These are phyloP conservation scores for Infundibulicybe gibba DNA, from an alignment of 768 basidiomycete species.

Conservation along the genomic window DNA sequence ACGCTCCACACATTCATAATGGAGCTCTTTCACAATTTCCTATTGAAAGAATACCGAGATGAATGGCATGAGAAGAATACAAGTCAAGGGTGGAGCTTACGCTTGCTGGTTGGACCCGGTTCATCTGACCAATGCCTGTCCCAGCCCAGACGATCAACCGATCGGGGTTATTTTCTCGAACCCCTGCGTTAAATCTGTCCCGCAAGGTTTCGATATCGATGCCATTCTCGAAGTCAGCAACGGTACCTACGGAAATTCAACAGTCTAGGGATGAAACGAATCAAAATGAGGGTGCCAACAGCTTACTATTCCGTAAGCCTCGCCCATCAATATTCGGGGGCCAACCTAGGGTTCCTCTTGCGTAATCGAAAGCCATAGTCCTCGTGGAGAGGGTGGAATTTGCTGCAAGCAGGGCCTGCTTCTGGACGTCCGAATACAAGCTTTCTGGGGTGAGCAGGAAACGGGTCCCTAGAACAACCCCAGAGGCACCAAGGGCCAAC, in stretches of 20 bases:
- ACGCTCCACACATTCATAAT: slow-evolving; percentile 37
- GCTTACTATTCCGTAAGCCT: slow-evolving; percentile 47
- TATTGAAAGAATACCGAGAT: slow-evolving; percentile 14
- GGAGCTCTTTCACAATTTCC: slow-evolving; percentile 54
- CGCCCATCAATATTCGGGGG: slow-evolving; percentile 61
- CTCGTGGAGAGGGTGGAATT: slow-evolving; percentile 44
- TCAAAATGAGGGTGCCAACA: slow-evolving; percentile 7
- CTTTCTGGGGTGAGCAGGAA: slow-evolving; percentile 69
- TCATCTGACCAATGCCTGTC: slow-evolving; percentile 57
- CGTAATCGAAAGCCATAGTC: slow-evolving; percentile 62
- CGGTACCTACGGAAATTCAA: slow-evolving; percentile 38
- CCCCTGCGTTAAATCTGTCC: slow-evolving; percentile 42
- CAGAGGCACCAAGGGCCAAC: slow-evolving; percentile 65
- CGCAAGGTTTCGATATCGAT: slow-evolving; percentile 37
- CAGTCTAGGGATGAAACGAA: not conserved
- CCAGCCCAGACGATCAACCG: slow-evolving; percentile 69
- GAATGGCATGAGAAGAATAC: not conserved
- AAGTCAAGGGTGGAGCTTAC: slow-evolving; percentile 16
- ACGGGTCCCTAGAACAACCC: slow-evolving; percentile 70
- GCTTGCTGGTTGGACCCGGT: slow-evolving; percentile 34
- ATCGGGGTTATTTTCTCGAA: slow-evolving; percentile 39
- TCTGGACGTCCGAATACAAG: slow-evolving; percentile 51
- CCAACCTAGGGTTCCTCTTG: slow-evolving; percentile 54
- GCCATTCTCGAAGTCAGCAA: slow-evolving; percentile 52
- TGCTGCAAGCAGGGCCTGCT: slow-evolving; percentile 47